Evolutionary conservation across 345 rosid species (phyloP).

Genomic region (Mallotus nudiflorus): DNA sequence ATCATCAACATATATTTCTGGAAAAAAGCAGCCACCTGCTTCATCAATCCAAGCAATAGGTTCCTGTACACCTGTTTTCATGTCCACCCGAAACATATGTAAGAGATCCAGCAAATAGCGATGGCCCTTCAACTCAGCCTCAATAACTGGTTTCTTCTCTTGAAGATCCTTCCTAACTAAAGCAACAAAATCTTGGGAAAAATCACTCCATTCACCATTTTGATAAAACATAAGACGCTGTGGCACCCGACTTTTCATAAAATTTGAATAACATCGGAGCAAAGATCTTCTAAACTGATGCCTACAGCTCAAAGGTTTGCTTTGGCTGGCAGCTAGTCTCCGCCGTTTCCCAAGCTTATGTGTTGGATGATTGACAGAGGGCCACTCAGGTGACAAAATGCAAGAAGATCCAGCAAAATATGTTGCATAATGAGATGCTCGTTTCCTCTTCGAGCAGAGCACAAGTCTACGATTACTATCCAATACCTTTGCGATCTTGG

Average conservation of each 20-base stretch:
- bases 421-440: constrained; percentile 37
- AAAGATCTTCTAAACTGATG: constrained; percentile 40
- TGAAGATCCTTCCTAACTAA: constrained; percentile 54
- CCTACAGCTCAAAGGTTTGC: constrained; percentile 28
- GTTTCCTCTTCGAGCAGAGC: constrained; percentile 53
- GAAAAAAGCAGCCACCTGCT: constrained; percentile 74
- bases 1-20: constrained; percentile 52
- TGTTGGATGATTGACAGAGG: constrained; percentile 27
- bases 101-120: constrained; percentile 66
- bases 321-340: constrained; percentile 36
- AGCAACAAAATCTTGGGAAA: constrained; percentile 44
- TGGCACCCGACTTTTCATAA: constrained; percentile 61
- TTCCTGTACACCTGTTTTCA: constrained; percentile 58
- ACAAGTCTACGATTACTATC: constrained; percentile 29
- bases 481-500: constrained; percentile 26
- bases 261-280: constrained; percentile 63
- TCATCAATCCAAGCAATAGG: constrained; percentile 97
- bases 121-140: constrained; percentile 51
- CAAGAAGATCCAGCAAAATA: constrained; percentile 43
- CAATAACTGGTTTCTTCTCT: constrained; percentile 60
- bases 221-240: constrained; percentile 72
- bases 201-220: constrained; percentile 79
- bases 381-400: constrained; percentile 30
- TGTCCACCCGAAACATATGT: constrained; percentile 72
- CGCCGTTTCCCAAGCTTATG: constrained; percentile 51